Conservation (phyloP, 805 yeast genomes). For the Suhomyces sp. region DNA sequence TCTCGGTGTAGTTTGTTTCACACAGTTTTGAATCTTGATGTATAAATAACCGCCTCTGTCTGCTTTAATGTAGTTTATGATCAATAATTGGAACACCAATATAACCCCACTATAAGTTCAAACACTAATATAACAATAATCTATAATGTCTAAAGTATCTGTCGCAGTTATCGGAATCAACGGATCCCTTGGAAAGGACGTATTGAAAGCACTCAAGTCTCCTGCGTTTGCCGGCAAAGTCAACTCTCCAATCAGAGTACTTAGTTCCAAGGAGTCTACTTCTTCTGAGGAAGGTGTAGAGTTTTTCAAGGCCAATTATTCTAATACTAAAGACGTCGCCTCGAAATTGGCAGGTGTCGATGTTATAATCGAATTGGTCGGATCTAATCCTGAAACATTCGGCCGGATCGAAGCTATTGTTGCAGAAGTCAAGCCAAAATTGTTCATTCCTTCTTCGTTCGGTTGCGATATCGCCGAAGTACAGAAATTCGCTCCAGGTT, state of each 20-base stretch:
- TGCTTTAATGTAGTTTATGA: no score
- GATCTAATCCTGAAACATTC: constrained; percentile 28
- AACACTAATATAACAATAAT: neutral
- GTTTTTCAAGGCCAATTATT: constrained; percentile 35
- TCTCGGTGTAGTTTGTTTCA: neutral
- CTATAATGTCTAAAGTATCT: constrained; percentile 9
- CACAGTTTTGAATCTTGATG: neutral
- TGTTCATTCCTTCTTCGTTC: constrained; percentile 60
- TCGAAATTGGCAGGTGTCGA: constrained; percentile 47
- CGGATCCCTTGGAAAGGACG: constrained; percentile 52
- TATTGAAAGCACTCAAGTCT: constrained; percentile 43
- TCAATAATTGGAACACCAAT: no score
- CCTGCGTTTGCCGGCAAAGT: constrained; percentile 41
- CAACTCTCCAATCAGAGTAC: constrained; percentile 48
- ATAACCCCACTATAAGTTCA: no score
- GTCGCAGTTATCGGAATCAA: constrained; percentile 54
- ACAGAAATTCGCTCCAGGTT: constrained; percentile 29
- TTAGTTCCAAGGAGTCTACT: constrained; percentile 38
- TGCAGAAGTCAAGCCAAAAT: constrained; percentile 41
- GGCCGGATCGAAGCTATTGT: constrained; percentile 39
- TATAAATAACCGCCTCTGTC: neutral
- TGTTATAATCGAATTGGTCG: constrained; percentile 47
- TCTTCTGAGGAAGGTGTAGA: constrained; percentile 34
- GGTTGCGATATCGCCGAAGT: constrained; percentile 45
- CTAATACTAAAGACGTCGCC: constrained; percentile 22